These are phyloP conservation scores for Pseudogymnoascus sp. DNA, from an alignment of 2,329 filamentous ascomycete species.

Conservation along the genomic window DNA sequence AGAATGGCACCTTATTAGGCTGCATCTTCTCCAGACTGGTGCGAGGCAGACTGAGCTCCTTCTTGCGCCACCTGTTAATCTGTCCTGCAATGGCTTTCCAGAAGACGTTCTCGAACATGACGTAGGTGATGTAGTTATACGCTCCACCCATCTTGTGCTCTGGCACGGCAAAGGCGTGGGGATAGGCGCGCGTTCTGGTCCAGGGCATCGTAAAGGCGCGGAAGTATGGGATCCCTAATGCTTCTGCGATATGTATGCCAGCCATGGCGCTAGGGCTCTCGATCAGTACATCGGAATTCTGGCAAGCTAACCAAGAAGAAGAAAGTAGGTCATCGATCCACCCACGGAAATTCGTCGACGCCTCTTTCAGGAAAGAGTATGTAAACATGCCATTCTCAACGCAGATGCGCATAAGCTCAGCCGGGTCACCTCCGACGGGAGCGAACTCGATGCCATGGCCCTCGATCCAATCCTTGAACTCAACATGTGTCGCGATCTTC, in stretches of 20 bases:
- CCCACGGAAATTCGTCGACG: slow-evolving; percentile 78
- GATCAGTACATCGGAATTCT: slow-evolving; percentile 82
- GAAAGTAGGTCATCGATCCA: slow-evolving; percentile 87
- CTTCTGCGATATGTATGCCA: slow-evolving; percentile 94
- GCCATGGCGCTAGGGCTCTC: slow-evolving; percentile 96
- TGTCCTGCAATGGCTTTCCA: slow-evolving; percentile 91
- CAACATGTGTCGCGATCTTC: slow-evolving; percentile 82
- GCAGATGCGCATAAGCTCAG: slow-evolving; percentile 89
- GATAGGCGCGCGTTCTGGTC: slow-evolving; percentile 91
- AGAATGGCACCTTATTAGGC: slow-evolving; percentile 92
- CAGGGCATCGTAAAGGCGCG: slow-evolving; percentile 98
- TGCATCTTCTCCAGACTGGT: slow-evolving; percentile 88
- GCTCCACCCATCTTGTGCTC: slow-evolving; percentile 90
- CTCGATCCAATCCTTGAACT: slow-evolving; percentile 84
- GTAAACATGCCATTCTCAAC: slow-evolving; percentile 98
- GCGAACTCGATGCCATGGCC: slow-evolving; percentile 92
- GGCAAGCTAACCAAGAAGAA: slow-evolving; percentile 75
- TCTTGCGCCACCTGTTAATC: slow-evolving; percentile 87
- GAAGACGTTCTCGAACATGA: slow-evolving; percentile 94
- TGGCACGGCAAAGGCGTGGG: slow-evolving; percentile 89
- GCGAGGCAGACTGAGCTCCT: slow-evolving; percentile 65
- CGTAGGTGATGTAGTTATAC: slow-evolving; percentile 92
- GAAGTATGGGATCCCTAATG: slow-evolving; percentile 88
- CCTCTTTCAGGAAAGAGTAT: slow-evolving; percentile 79
- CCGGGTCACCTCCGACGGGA: slow-evolving; percentile 81